phyloP scores from a whole-genome alignment of 805 yeast species.

The Ascoidea asiatica region DNA sequence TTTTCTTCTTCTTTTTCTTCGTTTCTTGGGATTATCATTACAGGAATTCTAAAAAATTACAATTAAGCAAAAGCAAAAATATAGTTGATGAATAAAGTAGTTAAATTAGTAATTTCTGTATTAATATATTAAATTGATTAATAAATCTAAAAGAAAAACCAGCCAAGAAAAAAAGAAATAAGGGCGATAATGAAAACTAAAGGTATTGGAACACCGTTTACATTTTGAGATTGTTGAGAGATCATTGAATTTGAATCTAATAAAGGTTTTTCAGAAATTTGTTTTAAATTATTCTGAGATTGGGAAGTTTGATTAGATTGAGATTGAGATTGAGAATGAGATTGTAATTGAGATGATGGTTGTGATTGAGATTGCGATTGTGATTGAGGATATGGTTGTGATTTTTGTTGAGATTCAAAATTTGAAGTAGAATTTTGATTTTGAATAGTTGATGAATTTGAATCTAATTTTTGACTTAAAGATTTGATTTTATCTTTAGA shows the following conservation, averaged over 20 bases:
- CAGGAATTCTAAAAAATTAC: no score
- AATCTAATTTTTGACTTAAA: conserved; percentile 30
- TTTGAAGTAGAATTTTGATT: conserved; percentile 6
- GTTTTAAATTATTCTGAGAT: background rate
- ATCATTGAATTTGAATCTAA: background rate
- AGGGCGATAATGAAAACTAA: conserved; percentile 41
- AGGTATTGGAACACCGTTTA: conserved; percentile 39
- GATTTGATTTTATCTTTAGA: conserved; percentile 28
- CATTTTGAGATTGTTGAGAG: conserved; percentile 1
- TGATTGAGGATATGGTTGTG: conserved; percentile 7
- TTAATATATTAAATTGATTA: no score
- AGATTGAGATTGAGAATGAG: conserved; percentile 12
- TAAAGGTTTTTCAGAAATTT: background rate
- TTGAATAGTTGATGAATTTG: conserved; percentile 19
- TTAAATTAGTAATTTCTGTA: no score
- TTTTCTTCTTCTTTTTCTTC: no score
- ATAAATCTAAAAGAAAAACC: conserved; percentile 62
- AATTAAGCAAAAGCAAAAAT: no score
- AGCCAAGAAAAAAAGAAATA: conserved; percentile 46
- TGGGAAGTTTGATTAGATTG: conserved; percentile 5
- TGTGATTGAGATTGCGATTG: conserved; percentile 7
- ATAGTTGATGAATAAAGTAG: no score
- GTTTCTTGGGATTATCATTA: no score
- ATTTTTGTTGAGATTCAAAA: no score
- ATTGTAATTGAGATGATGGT: background rate